Base-by-base conservation (phyloP, 495 filamentous ascomycete species). In the Tetracladium marchalianum region DNA sequence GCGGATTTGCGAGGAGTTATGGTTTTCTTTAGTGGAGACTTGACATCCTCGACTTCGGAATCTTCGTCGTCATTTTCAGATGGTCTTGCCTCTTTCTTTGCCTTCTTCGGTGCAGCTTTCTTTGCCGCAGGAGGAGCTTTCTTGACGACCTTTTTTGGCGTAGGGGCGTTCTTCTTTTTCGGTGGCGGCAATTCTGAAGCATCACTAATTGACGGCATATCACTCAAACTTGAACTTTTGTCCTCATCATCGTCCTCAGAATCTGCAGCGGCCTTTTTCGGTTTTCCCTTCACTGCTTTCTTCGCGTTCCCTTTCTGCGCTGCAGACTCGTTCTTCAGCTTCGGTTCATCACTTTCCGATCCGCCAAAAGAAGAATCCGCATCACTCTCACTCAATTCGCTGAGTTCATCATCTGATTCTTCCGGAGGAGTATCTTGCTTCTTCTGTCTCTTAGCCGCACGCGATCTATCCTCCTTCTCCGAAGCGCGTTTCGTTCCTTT, bases 11-110 rank as follows among this genome's bases (percentile, higher is more conserved):
- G 34, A 18, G 44, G 11, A 12, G 18, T 44, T 9, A 47, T 53
- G 8, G 24, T 55, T 12, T 50, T 59, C 46, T 11, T 37, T 31
- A 60, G 55, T 16, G 59, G 47, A 10, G 48, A 50, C 9, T 64
- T 58, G 12, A 57, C 59, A 12, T 66, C 68, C 27, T 70, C 68
- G 22, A 59, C 59, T 38, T 67, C 65, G 0, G 65, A 59, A 11
- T 61, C 50, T 0, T 49, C 51, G 15, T 44, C 59, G n/a, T 31
- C 63, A 17, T 62, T 69, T 50, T 44, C 61, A 37, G 7, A 42
- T 50, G 24, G 49, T 36, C 35, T 35, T 41, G 37, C 15, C 13
- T 7, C 24, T n/a, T 51, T 57, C 41, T 52, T 58, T n/a, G 50
- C 41, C 39, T 57, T 65, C 43, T 38, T 41, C 27, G 44, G 38